Conservation (phyloP, 164 flowering plant genomes). For the Macadamia integrifolia region DNA sequence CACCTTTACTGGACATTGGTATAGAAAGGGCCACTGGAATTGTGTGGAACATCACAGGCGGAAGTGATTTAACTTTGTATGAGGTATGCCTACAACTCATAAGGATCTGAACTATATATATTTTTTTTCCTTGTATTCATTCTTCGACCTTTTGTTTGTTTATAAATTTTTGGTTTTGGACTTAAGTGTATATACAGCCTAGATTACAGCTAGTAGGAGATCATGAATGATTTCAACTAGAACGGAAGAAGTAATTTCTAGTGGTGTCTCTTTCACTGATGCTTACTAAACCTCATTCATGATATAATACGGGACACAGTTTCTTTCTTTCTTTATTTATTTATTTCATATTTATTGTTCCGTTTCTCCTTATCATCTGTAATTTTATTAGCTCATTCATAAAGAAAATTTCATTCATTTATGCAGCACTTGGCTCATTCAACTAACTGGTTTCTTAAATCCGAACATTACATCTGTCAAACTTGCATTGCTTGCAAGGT, state of each 20-base stretch:
- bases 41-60: constrained; percentile 92
- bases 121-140: neutral
- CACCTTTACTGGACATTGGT: constrained; percentile 78
- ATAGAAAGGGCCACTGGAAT: constrained; percentile 92
- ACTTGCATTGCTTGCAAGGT: no score
- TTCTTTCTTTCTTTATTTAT: neutral
- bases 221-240: neutral
- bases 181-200: neutral
- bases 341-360: neutral
- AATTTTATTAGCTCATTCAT: neutral
- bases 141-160: neutral
- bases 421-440: neutral
- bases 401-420: neutral
- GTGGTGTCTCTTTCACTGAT: no score
- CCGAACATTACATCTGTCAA: neutral
- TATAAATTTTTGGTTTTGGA: neutral
- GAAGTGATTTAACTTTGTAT: constrained; percentile 70
- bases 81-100: constrained; percentile 45
- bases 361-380: neutral
- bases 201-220: neutral
- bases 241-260: neutral
- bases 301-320: no score
- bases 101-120: neutral
- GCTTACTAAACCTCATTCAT: no score
- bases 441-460: neutral